These are phyloP conservation scores for Rhizophora mangle DNA, from an alignment of 345 rosid species.

Conservation along the genomic window DNA sequence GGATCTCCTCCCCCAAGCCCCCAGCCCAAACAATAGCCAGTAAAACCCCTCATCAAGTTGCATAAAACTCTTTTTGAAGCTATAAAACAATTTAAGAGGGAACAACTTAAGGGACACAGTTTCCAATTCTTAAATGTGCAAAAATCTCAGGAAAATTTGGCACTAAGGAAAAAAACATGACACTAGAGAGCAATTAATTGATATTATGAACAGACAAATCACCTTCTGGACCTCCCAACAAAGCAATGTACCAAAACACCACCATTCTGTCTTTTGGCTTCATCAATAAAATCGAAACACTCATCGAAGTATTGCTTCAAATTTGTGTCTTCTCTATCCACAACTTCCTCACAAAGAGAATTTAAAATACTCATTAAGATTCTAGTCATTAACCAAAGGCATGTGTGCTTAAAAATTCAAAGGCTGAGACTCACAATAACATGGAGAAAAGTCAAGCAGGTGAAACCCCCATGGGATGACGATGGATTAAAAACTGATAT, in stretches of 20 bases:
- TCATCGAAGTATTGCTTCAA: slow-evolving; percentile 57
- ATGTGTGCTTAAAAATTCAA: no score
- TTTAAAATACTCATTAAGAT: not conserved
- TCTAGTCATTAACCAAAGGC: no score
- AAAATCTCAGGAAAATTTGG: not conserved
- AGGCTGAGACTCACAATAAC: no score
- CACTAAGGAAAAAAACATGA: not conserved
- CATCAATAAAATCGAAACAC: slow-evolving; percentile 62
- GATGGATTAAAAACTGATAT: no score
- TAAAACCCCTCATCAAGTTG: no score
- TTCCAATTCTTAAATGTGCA: not conserved
- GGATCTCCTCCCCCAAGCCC: no score
- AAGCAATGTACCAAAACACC: slow-evolving; percentile 77
- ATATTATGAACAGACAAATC: slow-evolving; percentile 10
- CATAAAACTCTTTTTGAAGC: no score
- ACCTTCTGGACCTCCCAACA: slow-evolving; percentile 80
- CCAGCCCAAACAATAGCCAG: no score
- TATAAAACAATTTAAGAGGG: not conserved
- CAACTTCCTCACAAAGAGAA: slow-evolving; percentile 32
- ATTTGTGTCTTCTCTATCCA: slow-evolving; percentile 56
- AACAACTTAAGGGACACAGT: not conserved
- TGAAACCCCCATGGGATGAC: no score
- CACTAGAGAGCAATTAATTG: not conserved
- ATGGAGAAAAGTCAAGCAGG: no score
- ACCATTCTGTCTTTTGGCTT: slow-evolving; percentile 62